Percentiles rank a stretch among this genome's conserved stretches.
Conservation (phyloP, 768 basidiomycete genomes). For the Pisolithus tinctorius region DNA sequence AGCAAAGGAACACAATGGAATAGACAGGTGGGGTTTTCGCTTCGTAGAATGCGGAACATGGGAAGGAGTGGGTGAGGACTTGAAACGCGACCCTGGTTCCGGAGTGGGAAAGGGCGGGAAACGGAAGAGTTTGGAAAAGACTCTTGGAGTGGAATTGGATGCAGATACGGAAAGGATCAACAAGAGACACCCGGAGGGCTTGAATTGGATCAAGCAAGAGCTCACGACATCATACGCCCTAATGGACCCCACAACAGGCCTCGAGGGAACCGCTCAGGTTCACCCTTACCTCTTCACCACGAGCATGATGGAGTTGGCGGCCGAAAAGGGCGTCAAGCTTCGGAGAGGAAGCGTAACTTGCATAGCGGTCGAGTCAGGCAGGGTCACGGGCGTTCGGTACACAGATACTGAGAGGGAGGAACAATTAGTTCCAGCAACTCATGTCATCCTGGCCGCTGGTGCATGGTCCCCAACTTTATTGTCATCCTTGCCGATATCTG, state of each 20-base stretch:
- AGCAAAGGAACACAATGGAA: constrained; percentile 61
- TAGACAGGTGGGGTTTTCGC: constrained; percentile 78
- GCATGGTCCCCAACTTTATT: constrained; percentile 74
- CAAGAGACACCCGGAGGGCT: constrained; percentile 39
- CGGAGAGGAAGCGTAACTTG: constrained; percentile 40
- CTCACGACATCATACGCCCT: constrained; percentile 56
- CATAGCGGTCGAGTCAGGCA: constrained; percentile 36
- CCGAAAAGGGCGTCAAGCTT: constrained; percentile 44
- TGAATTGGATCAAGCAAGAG: constrained; percentile 48
- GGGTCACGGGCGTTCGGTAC: constrained; percentile 44
- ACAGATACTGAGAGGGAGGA: constrained; percentile 16
- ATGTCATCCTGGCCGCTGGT: constrained; percentile 76
- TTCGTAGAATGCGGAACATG: constrained; percentile 67
- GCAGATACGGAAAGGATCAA: constrained; percentile 11
- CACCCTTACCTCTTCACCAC: constrained; percentile 71
- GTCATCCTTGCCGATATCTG: constrained; percentile 49
- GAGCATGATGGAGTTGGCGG: constrained; percentile 62
- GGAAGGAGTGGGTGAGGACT: constrained; percentile 53
- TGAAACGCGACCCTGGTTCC: constrained; percentile 9
- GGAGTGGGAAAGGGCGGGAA: constrained; percentile 25
- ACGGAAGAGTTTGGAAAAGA: constrained; percentile 51
- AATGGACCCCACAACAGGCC: constrained; percentile 53
- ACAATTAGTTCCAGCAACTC: constrained; percentile 47
- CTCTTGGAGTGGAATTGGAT: constrained; percentile 34
- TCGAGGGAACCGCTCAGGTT: constrained; percentile 61